Conservation (phyloP, 768 basidiomycete genomes). For the Pisolithus orientalis region DNA sequence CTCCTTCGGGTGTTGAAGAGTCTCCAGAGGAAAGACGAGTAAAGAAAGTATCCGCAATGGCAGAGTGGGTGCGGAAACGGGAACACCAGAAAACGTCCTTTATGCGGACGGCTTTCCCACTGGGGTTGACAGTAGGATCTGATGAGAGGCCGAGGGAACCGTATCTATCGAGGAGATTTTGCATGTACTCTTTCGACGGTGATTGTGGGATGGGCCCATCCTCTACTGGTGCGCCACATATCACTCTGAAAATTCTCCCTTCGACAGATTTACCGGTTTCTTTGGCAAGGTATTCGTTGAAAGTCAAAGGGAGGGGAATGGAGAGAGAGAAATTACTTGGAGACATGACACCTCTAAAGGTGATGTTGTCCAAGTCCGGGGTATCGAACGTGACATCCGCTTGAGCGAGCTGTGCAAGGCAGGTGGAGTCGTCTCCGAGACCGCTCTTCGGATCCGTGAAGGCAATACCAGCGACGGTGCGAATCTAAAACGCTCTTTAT, state of each 20-base stretch:
- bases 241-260: slow-evolving; percentile 33
- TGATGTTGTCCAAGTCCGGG: background rate
- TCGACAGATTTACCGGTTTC: slow-evolving; percentile 5
- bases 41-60: slow-evolving; percentile 37
- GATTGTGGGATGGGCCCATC: slow-evolving; percentile 31
- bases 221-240: slow-evolving; percentile 30
- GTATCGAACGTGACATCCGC: slow-evolving; percentile 39
- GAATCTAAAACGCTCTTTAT: slow-evolving; percentile 29
- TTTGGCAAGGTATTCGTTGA: slow-evolving; percentile 12
- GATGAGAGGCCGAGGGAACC: slow-evolving; percentile 31
- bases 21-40: slow-evolving; percentile 18
- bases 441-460: slow-evolving; percentile 39
- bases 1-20: slow-evolving; percentile 7
- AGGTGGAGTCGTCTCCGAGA: slow-evolving; percentile 18
- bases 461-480: slow-evolving; percentile 33
- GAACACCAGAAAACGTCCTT: slow-evolving; percentile 39
- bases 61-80: slow-evolving; percentile 39
- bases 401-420: slow-evolving; percentile 35
- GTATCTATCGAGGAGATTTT: slow-evolving; percentile 35
- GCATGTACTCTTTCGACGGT: slow-evolving; percentile 37
- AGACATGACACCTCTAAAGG: slow-evolving; percentile 19
- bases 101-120: slow-evolving; percentile 25
- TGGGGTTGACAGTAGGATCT: slow-evolving; percentile 29
- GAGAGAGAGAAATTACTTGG: slow-evolving; percentile 29
- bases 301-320: slow-evolving; percentile 30